These are phyloP conservation scores for Onygenales sp. DNA, from an alignment of 2,329 filamentous ascomycete genomes.

Conservation along the genomic window DNA sequence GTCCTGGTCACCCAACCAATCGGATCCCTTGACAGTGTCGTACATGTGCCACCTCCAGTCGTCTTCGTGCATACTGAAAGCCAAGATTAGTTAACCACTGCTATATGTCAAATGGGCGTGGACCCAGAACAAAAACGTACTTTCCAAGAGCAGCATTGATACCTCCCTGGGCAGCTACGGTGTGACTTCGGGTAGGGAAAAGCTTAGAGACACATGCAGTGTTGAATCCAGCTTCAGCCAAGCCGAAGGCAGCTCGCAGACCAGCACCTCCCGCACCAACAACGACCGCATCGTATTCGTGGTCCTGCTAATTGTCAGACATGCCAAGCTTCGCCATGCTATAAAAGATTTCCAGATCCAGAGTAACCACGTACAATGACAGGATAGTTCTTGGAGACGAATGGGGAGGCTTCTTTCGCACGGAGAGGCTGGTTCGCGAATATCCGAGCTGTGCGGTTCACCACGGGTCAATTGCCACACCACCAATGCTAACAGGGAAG, in stretches of 20 bases:
- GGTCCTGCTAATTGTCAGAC: conserved; percentile 51
- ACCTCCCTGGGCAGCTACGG: conserved; percentile 57
- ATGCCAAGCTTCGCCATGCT: neutral
- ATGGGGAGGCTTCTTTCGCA: conserved; percentile 85
- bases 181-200: conserved; percentile 55
- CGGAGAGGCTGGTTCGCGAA: conserved; percentile 77
- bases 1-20: conserved; percentile 52
- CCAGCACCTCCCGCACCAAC: conserved; percentile 57
- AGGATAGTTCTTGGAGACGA: conserved; percentile 82
- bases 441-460: conserved; percentile 57
- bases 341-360: neutral
- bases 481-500: conserved; percentile 4
- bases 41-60: conserved; percentile 54
- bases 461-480: conserved; percentile 2
- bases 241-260: conserved; percentile 53
- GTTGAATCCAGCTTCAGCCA: conserved; percentile 55
- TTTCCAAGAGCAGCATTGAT: conserved; percentile 53
- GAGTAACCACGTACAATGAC: conserved; percentile 63
- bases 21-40: conserved; percentile 49
- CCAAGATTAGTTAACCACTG: conserved; percentile 6
- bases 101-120: neutral
- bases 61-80: conserved; percentile 41
- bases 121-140: conserved; percentile 14
- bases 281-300: conserved; percentile 97
- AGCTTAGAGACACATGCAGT: conserved; percentile 57